Base-by-base conservation (phyloP, 768 basidiomycete species). In the Lactarius trivialis region DNA sequence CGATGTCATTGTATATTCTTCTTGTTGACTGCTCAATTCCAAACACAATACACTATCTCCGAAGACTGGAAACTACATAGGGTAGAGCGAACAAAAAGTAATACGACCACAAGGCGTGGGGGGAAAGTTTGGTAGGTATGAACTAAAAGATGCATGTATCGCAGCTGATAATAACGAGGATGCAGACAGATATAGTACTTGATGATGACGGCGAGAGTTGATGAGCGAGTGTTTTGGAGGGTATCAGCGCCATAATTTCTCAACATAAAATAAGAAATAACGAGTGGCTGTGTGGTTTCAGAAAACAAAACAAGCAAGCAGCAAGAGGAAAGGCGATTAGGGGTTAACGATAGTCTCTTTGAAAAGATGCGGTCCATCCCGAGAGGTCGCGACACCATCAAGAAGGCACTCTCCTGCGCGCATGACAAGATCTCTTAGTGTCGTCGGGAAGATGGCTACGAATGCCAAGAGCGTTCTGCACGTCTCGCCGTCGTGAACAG, bases 361-460 rank as follows among this genome's bases (percentile, higher is more conserved):
- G 41, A 52, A 58, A 45, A 17, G 41, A 61, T 41, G 36, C 9
- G 19, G 21, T 34, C 28, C 12, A 5, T 55, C 17, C 51, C 55
- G 32, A 11, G 55, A 17, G 26, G 21, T 34, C 52, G n/a, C 28
- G 14, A 51, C 39, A n/a, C 48, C 61, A 14, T 55, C 61, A 50
- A 36, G 21, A 41, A 58, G 33, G 32, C n/a, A 58, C 43, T 58
- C 32, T 21, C 45, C 56, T 15, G 56, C 54, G 15, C 48, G 53
- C 32, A 34, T 51, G n/a, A 52, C 53, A 11, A 65, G 45, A 19
- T 59, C 61, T 34, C 61, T 37, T 30, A 64, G 33, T 21, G 64
- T 65, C 3, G 52, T 64, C 26, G 64, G 56, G n/a, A 58, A n/a
- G n/a, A n/a, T n/a, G n/a, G n/a, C n/a, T n/a, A n/a, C 32, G 53